phyloP scores from a whole-genome alignment of 108 stramenopile species.

The Fragilaria crotonensis region DNA sequence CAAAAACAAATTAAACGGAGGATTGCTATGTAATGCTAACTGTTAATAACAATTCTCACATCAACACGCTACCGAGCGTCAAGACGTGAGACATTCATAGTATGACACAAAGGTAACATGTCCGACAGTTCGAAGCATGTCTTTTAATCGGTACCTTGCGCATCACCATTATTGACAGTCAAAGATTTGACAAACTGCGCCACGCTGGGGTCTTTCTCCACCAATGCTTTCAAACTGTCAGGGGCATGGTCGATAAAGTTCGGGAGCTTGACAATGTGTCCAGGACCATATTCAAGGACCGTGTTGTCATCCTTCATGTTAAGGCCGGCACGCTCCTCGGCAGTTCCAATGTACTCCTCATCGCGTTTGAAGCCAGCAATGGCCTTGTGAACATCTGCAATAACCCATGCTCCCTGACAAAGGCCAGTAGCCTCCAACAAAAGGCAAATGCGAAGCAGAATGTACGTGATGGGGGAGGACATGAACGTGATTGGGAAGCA shows the following conservation, averaged over 20 bases:
- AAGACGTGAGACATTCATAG: no score
- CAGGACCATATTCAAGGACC: conserved; percentile 11
- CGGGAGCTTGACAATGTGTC: conserved; percentile 16
- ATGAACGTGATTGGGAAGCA: conserved; percentile 29
- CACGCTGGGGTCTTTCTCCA: conserved; percentile 1
- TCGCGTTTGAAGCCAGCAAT: conserved; percentile 62
- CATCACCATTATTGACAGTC: not conserved
- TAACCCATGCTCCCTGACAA: conserved; percentile 16
- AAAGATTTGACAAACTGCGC: conserved; percentile 1
- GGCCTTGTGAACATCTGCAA: conserved; percentile 52
- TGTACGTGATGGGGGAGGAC: conserved; percentile 24
- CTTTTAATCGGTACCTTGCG: not conserved
- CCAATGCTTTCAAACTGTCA: not conserved
- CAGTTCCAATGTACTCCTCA: no score
- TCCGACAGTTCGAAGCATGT: no score
- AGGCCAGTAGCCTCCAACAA: conserved; percentile 21
- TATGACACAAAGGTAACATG: no score
- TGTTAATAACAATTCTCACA: no score
- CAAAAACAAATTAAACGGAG: no score
- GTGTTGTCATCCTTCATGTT: conserved; percentile 5
- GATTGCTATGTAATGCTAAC: no score
- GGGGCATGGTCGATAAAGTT: conserved; percentile 11
- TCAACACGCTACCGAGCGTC: no score
- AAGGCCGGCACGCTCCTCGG: conserved; percentile 39
- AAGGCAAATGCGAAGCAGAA: conserved; percentile 24